These are phyloP conservation scores for Fusarium oxysporum DNA, from an alignment of 2,329 filamentous ascomycete species.

Conservation along the genomic window DNA sequence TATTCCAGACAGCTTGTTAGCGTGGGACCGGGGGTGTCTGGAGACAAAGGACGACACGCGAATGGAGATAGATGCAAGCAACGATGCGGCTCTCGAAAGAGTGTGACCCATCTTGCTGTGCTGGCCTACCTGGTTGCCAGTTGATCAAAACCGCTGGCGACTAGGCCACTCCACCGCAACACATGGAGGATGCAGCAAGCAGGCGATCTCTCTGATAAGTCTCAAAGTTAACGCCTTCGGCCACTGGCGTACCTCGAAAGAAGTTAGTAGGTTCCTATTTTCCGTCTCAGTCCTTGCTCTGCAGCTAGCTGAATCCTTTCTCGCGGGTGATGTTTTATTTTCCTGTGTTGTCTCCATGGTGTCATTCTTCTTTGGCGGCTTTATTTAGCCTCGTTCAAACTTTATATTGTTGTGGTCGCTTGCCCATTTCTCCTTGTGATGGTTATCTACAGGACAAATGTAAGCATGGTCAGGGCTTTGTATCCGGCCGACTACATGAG, in stretches of 20 bases:
- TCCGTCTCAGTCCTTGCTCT: constrained; percentile 23
- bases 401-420: constrained; percentile 10
- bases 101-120: constrained; percentile 86
- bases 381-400: constrained; percentile 15
- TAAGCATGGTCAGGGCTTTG: constrained; percentile 19
- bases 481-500: constrained; percentile 28
- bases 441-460: constrained; percentile 9
- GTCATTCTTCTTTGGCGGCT: constrained; percentile 4
- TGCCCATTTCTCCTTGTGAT: constrained; percentile 10
- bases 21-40: constrained; percentile 63
- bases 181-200: constrained; percentile 57
- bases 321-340: constrained; percentile 21
- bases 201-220: constrained; percentile 60
- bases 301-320: constrained; percentile 26
- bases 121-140: constrained; percentile 88
- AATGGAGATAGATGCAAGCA: constrained; percentile 66
- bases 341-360: background rate
- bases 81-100: constrained; percentile 74
- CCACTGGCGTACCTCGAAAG: constrained; percentile 44
- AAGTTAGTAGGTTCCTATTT: constrained; percentile 42
- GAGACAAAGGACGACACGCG: constrained; percentile 53
- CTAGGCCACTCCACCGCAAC: constrained; percentile 71
- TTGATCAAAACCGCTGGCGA: constrained; percentile 74
- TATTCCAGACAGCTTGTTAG: constrained; percentile 68
- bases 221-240: constrained; percentile 48